A percentile compares a stretch with the other conserved stretches of the same genome.
These are phyloP conservation scores for Pseudogymnoascus sp. DNA, from an alignment of 2,329 filamentous ascomycete species.

Conservation along the genomic window DNA sequence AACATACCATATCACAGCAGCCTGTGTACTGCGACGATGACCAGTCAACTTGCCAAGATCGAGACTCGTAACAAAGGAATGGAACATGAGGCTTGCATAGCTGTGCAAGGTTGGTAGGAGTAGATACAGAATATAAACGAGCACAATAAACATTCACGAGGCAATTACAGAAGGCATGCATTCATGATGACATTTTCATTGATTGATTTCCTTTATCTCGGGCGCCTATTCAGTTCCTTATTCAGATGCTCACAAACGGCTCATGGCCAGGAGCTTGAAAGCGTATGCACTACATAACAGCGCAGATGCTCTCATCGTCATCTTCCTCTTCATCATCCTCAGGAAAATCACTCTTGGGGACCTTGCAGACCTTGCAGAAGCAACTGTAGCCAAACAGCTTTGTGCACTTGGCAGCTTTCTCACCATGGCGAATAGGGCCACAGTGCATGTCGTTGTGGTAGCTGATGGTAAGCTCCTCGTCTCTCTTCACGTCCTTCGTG, in stretches of 20 bases:
- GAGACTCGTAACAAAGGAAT: neutral
- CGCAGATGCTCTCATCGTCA: neutral
- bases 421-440: neutral
- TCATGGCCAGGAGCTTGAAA: neutral
- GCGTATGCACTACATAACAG: neutral
- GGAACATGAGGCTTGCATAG: neutral
- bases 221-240: neutral
- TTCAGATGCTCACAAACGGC: slow-evolving; percentile 5
- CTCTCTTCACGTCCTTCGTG: slow-evolving; percentile 7
- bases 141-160: neutral
- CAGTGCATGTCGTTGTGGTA: slow-evolving; percentile 6
- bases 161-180: neutral
- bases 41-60: neutral
- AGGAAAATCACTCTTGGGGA: neutral
- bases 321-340: neutral
- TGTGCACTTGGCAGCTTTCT: neutral
- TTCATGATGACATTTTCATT: slow-evolving; percentile 4
- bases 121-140: neutral
- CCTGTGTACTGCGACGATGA: neutral
- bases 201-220: neutral
- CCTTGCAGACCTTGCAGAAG: slow-evolving; percentile 5
- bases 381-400: slow-evolving; percentile 5
- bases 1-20: neutral
- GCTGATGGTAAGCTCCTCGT: neutral
- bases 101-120: neutral